These are phyloP conservation scores for Coemansia sp. DNA, from an alignment of 192 early-diverging fungal genomes.

Conservation along the genomic window DNA sequence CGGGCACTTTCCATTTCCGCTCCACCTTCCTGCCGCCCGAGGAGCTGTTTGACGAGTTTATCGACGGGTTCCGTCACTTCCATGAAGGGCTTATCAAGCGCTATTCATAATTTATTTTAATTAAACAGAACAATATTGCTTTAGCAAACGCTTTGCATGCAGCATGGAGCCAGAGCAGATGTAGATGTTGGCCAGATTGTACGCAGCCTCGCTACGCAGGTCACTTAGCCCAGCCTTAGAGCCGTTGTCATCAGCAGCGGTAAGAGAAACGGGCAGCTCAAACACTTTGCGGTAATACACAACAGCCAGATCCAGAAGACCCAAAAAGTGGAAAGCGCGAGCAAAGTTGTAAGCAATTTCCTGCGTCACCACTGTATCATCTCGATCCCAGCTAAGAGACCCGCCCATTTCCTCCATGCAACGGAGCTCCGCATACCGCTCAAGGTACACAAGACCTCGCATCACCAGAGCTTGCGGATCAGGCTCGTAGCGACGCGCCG, in stretches of 20 bases:
- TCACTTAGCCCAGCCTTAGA: conserved; percentile 16
- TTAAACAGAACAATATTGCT: conserved; percentile 72
- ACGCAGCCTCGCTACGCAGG: conserved; percentile 80
- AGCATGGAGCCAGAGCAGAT: conserved; percentile 66
- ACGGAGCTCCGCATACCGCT: conserved; percentile 46
- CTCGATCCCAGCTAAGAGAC: neutral
- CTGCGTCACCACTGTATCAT: conserved; percentile 39
- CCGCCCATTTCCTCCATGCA: conserved; percentile 19
- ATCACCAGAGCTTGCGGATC: conserved; percentile 16
- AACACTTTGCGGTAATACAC: conserved; percentile 82
- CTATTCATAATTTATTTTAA: conserved; percentile 18
- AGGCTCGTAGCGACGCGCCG: neutral
- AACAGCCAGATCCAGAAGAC: conserved; percentile 76
- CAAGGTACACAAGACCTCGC: conserved; percentile 32
- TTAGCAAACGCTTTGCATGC: conserved; percentile 69
- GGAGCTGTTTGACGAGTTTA: conserved; percentile 89
- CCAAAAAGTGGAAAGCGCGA: conserved; percentile 88
- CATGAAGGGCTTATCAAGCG: conserved; percentile 79
- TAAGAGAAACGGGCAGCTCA: conserved; percentile 53
- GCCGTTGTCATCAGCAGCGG: neutral
- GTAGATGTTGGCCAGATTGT: conserved; percentile 86
- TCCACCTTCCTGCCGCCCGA: conserved; percentile 95
- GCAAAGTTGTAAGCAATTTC: conserved; percentile 79
- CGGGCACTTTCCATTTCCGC: conserved; percentile 92
- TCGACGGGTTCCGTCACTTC: conserved; percentile 70